phyloP scores from a whole-genome alignment of 2,329 filamentous ascomycete genomes.

The Fusarium proliferatum region DNA sequence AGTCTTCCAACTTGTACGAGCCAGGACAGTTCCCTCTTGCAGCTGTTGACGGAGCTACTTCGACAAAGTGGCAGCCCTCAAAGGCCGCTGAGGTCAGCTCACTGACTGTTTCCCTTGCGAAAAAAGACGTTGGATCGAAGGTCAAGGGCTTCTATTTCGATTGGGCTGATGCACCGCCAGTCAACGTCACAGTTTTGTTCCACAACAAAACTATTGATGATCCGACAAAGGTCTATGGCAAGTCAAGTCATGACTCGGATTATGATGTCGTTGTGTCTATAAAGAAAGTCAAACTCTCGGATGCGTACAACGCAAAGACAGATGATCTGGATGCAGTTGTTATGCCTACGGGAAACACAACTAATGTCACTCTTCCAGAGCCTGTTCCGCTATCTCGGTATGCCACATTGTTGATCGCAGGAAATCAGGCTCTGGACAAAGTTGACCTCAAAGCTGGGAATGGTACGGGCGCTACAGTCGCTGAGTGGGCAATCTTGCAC shows the following conservation, averaged over 20 bases:
- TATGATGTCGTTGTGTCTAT: not conserved
- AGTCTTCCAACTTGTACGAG: not conserved
- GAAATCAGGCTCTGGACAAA: not conserved
- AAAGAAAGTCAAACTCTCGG: not conserved
- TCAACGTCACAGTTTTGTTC: not conserved
- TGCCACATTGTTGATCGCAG: accelerated
- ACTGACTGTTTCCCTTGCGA: not conserved
- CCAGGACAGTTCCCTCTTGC: not conserved
- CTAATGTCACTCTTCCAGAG: not conserved
- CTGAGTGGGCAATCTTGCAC: not conserved
- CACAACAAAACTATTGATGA: not conserved
- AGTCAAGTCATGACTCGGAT: accelerated
- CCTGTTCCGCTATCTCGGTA: not conserved
- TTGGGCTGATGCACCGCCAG: not conserved
- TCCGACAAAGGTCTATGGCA: accelerated
- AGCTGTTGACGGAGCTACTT: not conserved
- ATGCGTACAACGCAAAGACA: not conserved
- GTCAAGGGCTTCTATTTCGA: not conserved
- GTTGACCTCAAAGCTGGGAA: not conserved
- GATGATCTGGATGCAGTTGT: not conserved
- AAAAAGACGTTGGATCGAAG: not conserved
- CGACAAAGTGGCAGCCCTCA: constrained; percentile 1
- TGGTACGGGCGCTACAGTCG: not conserved
- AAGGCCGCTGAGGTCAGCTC: not conserved
- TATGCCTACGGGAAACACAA: not conserved